Base-by-base conservation (phyloP, 805 yeast genomes). In the Metschnikowia hibisci region DNA sequence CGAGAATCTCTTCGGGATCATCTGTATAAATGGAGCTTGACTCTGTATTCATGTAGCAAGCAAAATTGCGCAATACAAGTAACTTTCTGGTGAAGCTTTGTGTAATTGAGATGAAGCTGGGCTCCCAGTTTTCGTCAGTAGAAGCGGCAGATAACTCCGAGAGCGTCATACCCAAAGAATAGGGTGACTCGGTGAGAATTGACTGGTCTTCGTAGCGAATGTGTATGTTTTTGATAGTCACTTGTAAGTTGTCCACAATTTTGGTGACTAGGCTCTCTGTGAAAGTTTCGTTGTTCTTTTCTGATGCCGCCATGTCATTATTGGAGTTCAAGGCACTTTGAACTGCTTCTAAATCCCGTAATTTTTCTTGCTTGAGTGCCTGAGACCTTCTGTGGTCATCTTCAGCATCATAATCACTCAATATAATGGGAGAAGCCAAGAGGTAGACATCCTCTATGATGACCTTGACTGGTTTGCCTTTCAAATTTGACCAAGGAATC, bases 401-500 rank as follows among this genome's bases (percentile, higher is more conserved):
- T 18, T 75, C 81, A 3, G 69, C 59, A 52, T 81, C 74, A 49
- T 67, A 76, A 12, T 76, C 80, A 12, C 76, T 74, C 31, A 78
- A 68, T 4, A 80, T 63, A 15, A 81, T 80, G 1, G 98, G 96
- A 2, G 82, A 70, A 1, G 95, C 95, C 28, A 95, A 69, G 22
- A 93, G 60, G 54, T 83, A 89, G 10, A 89, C 91, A 60, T 93
- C 93, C 54, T 93, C 91, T 45, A 93, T 84, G 10, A 79, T 69
- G 11, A 93, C 78, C 60, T 87, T 87, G 6, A 91, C 98, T 0
- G 99, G 98, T 56, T 90, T 87, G 15, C 86, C 82, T 58, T 90
- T 90, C 51, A 95, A 69, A 57, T 89, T 93, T 1, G 97, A 84
- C 97, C 98, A 95, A 0, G 99, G 99, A 30, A 93, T 91, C 58